Percentiles rank a stretch among this genome's conserved stretches.
These are phyloP conservation scores for Nyssa sinensis DNA, from an alignment of 148 eudicot species.

Conservation along the genomic window DNA sequence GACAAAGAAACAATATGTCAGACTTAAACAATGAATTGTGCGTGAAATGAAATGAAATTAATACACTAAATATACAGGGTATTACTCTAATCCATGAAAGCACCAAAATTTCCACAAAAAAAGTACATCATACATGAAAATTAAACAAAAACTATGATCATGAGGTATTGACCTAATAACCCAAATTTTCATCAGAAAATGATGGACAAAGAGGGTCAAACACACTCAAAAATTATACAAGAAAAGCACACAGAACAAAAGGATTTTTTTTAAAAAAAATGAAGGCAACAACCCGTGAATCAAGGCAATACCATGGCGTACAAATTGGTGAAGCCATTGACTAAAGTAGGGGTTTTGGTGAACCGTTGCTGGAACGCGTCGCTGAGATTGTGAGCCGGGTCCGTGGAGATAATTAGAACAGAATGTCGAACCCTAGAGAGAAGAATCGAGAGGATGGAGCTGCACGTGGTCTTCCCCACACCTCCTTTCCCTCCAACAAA, in stretches of 20 bases:
- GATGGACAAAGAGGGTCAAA: not conserved
- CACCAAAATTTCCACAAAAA: not conserved
- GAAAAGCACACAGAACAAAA: not conserved
- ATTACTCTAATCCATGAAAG: too few species aligned
- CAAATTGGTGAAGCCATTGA: slow-evolving; percentile 86
- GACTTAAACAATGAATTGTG: too few species aligned
- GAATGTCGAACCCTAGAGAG: slow-evolving; percentile 69
- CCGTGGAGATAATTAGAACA: slow-evolving; percentile 92
- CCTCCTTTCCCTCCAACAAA: slow-evolving; percentile 98
- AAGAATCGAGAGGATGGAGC: slow-evolving; percentile 79
- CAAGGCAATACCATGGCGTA: slow-evolving; percentile 70
- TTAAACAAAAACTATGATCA: not conserved
- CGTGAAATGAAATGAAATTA: too few species aligned
- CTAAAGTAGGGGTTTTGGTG: slow-evolving; percentile 84
- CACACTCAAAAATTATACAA: not conserved
- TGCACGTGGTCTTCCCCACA: slow-evolving; percentile 91
- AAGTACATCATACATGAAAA: not conserved
- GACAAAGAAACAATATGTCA: not conserved
- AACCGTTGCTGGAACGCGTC: slow-evolving; percentile 95
- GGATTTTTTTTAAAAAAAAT: too few species aligned
- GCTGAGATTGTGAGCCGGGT: slow-evolving; percentile 96
- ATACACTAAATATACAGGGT: too few species aligned
- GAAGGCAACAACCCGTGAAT: not conserved
- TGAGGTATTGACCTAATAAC: not conserved
- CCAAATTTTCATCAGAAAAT: not conserved